Conservation (phyloP, 169 alveolate genomes). For the Eimeria necatrix region DNA sequence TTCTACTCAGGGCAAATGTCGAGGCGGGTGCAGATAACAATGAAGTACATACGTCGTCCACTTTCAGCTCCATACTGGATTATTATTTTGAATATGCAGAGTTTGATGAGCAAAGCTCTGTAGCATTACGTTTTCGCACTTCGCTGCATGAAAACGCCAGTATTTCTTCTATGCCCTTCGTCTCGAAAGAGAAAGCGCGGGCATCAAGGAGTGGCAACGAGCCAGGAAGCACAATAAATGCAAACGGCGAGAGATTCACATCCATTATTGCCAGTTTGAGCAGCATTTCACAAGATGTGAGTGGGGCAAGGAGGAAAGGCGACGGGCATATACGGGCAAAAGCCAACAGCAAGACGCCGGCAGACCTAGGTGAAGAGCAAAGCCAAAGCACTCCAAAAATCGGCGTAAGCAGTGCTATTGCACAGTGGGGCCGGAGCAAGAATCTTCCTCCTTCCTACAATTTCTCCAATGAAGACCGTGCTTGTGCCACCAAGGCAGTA, state of each 20-base stretch:
- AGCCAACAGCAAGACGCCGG: not conserved
- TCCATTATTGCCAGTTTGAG: not conserved
- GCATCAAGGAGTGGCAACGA: too few species aligned
- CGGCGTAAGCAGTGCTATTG: too few species aligned
- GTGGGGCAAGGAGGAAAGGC: not conserved
- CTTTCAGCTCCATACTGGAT: not conserved
- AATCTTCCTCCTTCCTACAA: not conserved
- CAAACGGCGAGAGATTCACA: not conserved
- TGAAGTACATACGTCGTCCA: not conserved
- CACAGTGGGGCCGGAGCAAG: too few species aligned
- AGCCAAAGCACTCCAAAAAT: not conserved
- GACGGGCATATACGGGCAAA: too few species aligned
- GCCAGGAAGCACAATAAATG: too few species aligned
- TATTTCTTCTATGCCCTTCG: not conserved
- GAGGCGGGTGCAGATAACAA: not conserved
- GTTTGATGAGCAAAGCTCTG: not conserved
- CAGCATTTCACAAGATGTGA: not conserved
- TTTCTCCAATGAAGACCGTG: not conserved
- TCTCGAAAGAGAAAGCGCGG: not conserved
- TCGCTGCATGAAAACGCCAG: not conserved
- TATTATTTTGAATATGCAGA: slow-evolving; percentile 6
- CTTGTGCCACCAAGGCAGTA: not conserved
- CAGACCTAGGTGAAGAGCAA: not conserved
- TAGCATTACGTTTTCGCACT: too few species aligned
- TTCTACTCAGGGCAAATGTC: not conserved